Percentiles rank a stretch among this genome's conserved stretches.
These are phyloP conservation scores for Alternaria burnsii DNA, from an alignment of 2,329 filamentous ascomycete genomes.

Conservation along the genomic window DNA sequence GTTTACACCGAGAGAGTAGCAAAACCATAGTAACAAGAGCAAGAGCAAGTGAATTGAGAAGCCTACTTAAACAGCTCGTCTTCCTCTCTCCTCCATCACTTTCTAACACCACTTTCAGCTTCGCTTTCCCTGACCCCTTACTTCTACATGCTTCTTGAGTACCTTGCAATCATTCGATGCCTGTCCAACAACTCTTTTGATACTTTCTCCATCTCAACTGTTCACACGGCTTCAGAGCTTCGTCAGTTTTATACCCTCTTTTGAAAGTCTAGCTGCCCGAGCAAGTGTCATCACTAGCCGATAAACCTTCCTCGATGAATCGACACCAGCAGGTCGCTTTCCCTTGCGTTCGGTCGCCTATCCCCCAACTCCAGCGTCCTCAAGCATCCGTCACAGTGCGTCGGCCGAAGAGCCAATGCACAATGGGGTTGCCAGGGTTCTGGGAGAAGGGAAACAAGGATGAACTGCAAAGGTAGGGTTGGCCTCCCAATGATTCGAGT, in stretches of 20 bases:
- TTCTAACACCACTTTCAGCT: neutral
- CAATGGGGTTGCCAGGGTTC: neutral
- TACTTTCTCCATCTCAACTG: neutral
- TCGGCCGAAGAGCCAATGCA: neutral
- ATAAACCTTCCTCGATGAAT: neutral
- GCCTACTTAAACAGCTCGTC: neutral
- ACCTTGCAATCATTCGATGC: neutral
- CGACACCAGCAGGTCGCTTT: neutral
- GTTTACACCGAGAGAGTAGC: neutral
- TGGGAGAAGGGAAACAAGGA: neutral
- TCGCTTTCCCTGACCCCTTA: neutral
- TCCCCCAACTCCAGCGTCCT: neutral
- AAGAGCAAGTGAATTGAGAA: neutral
- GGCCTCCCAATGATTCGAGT: neutral
- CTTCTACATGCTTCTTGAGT: neutral
- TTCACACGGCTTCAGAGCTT: neutral
- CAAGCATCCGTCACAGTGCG: neutral
- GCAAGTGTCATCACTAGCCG: neutral
- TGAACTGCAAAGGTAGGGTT: neutral
- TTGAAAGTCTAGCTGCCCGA: neutral
- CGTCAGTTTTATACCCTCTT: neutral
- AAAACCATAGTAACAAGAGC: neutral
- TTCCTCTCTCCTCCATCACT: neutral
- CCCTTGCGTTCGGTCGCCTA: neutral
- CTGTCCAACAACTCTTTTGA: neutral